These are phyloP conservation scores for Phoma sp. DNA, from an alignment of 2,329 filamentous ascomycete genomes.

Conservation along the genomic window DNA sequence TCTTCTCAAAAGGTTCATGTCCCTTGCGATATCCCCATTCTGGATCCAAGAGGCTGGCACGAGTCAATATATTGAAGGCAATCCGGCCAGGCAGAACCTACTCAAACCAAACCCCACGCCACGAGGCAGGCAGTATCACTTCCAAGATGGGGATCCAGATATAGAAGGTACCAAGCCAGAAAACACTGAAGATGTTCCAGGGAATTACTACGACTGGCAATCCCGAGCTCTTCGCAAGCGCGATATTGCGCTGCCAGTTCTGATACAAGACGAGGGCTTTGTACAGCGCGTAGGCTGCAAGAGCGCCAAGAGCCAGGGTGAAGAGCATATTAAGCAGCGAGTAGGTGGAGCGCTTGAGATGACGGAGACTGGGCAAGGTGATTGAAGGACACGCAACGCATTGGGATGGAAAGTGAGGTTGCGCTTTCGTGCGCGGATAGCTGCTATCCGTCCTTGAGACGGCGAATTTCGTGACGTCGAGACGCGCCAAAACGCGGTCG, in stretches of 20 bases:
- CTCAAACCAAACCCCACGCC: conserved; percentile 66
- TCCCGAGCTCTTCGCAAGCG: conserved; percentile 53
- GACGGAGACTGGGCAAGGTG: conserved; percentile 5
- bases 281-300: conserved; percentile 39
- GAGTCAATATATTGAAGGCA: conserved; percentile 7
- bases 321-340: conserved; percentile 12
- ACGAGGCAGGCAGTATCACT: conserved; percentile 57
- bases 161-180: conserved; percentile 63
- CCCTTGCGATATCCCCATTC: conserved; percentile 66
- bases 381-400: conserved; percentile 4
- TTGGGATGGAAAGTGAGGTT: conserved; percentile 9
- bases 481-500: conserved; percentile 14
- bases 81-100: conserved; percentile 48
- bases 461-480: conserved; percentile 31
- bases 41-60: conserved; percentile 58
- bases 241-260: conserved; percentile 49
- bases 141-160: conserved; percentile 64
- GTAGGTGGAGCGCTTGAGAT: conserved; percentile 4
- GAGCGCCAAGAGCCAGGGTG: conserved; percentile 31
- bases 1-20: conserved; percentile 62
- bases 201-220: conserved; percentile 53
- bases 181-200: conserved; percentile 55
- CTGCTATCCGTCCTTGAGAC: conserved; percentile 12
- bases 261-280: conserved; percentile 43
- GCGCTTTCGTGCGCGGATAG: conserved; percentile 14